These are phyloP conservation scores for Eutrema heterophyllum DNA, from an alignment of 345 rosid species.

Conservation along the genomic window DNA sequence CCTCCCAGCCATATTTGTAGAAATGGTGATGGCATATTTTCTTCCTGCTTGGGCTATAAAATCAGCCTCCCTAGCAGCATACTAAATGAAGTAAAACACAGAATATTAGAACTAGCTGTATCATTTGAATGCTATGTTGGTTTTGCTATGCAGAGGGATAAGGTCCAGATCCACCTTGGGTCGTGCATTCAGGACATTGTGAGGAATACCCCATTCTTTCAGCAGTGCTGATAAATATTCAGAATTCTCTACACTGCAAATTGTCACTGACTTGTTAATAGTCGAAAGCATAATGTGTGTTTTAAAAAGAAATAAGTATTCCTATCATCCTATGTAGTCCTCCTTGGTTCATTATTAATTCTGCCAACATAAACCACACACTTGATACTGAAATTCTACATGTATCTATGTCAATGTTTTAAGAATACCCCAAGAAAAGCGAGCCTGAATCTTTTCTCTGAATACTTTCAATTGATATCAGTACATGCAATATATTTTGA, in stretches of 20 bases:
- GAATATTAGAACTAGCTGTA: not conserved
- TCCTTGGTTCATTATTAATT: not conserved
- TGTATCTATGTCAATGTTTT: not conserved
- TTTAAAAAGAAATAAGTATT: not conserved
- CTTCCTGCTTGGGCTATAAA: conserved; percentile 92
- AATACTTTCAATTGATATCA: not conserved
- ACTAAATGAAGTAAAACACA: conserved; percentile 40
- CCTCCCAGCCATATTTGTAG: conserved; percentile 99
- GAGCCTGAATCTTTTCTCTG: not conserved
- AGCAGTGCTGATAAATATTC: conserved; percentile 85
- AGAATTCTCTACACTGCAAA: conserved; percentile 87
- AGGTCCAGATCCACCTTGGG: conserved; percentile 61
- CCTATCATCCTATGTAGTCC: not conserved
- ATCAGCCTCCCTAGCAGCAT: conserved; percentile 97
- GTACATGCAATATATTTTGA: conserved; percentile 2
- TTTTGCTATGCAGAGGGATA: not conserved
- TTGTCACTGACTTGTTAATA: conserved; percentile 25
- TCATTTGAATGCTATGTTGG: conserved; percentile 4
- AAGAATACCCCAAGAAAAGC: not conserved
- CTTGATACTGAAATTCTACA: not conserved
- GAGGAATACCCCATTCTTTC: conserved; percentile 74
- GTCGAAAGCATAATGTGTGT: not conserved
- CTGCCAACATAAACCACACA: not conserved
- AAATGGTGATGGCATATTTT: conserved; percentile 86
- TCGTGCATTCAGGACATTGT: conserved; percentile 91